phyloP scores from a whole-genome alignment of 139 green algal genomes.

The Chlamydomonas incerta region DNA sequence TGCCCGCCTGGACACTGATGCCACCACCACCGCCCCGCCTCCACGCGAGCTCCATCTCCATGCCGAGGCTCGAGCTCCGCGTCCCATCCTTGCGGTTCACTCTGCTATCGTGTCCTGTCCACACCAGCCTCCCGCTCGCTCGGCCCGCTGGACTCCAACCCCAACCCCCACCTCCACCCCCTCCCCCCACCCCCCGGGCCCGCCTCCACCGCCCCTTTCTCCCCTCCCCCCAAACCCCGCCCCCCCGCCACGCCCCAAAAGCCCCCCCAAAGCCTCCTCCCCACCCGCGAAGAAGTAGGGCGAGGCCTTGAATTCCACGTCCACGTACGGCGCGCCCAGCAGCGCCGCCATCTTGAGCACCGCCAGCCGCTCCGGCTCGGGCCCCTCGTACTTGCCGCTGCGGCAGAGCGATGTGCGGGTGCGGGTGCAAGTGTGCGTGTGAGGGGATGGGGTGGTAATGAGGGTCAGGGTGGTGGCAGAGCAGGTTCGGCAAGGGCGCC shows the following conservation, averaged over 20 bases:
- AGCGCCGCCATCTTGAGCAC: constrained; percentile 79
- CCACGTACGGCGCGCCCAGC: constrained; percentile 87
- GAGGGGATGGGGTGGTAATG: background rate
- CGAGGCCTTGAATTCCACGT: constrained; percentile 92
- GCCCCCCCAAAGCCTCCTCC: background rate
- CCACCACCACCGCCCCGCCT: too few relatives aligned
- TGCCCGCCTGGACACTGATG: too few relatives aligned
- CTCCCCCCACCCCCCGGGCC: too few relatives aligned
- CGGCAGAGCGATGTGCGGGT: too few relatives aligned
- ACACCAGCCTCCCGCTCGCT: too few relatives aligned
- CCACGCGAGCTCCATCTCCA: background rate
- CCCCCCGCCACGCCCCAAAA: too few relatives aligned
- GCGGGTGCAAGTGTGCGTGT: background rate
- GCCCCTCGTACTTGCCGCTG: constrained; percentile 89
- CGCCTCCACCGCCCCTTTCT: too few relatives aligned
- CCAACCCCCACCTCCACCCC: too few relatives aligned
- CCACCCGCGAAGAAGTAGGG: constrained; percentile 79
- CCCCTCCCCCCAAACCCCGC: too few relatives aligned
- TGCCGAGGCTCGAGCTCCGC: too few relatives aligned
- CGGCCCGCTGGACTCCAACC: too few relatives aligned
- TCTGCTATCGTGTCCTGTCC: too few relatives aligned
- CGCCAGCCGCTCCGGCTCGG: constrained; percentile 79
- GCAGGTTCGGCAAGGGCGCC: background rate
- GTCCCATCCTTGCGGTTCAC: background rate
- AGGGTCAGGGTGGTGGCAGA: background rate